These are phyloP conservation scores for Kwoniella mangroviensis DNA, from an alignment of 768 basidiomycete genomes.

Conservation along the genomic window DNA sequence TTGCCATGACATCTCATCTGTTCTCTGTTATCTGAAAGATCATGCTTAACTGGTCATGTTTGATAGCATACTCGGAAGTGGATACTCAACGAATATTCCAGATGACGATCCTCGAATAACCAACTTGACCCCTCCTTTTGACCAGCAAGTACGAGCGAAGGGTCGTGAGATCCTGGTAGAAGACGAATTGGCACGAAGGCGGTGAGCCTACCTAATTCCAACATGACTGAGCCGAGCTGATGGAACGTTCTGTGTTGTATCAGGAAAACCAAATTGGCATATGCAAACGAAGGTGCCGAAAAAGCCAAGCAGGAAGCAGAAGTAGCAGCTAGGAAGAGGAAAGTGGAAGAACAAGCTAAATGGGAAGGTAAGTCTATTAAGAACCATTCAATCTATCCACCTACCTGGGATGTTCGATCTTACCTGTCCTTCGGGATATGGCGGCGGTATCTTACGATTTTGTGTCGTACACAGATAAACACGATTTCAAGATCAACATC, in stretches of 20 bases:
- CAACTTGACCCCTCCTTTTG: conserved; percentile 49
- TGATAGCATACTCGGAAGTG: conserved; percentile 47
- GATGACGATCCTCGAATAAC: conserved; percentile 51
- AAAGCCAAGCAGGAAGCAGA: conserved; percentile 53
- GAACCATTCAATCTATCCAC: neutral
- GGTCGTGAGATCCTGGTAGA: conserved; percentile 54
- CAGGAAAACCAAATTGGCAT: conserved; percentile 52
- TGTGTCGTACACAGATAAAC: neutral
- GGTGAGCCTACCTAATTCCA: conserved; percentile 38
- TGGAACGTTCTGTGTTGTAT: neutral
- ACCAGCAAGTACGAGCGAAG: conserved; percentile 49
- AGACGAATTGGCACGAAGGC: conserved; percentile 50
- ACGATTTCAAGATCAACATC: neutral
- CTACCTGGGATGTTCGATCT: neutral
- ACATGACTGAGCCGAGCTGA: no score
- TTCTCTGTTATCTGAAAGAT: neutral
- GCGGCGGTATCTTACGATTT: conserved; percentile 25
- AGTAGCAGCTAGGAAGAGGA: conserved; percentile 49
- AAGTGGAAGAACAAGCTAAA: conserved; percentile 50
- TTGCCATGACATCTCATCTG: neutral
- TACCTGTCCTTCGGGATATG: conserved; percentile 17
- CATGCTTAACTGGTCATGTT: no score
- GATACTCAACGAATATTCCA: conserved; percentile 46
- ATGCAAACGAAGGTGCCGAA: conserved; percentile 57
- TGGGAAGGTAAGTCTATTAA: conserved; percentile 54